phyloP scores from a whole-genome alignment of 2,329 filamentous ascomycete species.

The Zymoseptoria pseudotritici region DNA sequence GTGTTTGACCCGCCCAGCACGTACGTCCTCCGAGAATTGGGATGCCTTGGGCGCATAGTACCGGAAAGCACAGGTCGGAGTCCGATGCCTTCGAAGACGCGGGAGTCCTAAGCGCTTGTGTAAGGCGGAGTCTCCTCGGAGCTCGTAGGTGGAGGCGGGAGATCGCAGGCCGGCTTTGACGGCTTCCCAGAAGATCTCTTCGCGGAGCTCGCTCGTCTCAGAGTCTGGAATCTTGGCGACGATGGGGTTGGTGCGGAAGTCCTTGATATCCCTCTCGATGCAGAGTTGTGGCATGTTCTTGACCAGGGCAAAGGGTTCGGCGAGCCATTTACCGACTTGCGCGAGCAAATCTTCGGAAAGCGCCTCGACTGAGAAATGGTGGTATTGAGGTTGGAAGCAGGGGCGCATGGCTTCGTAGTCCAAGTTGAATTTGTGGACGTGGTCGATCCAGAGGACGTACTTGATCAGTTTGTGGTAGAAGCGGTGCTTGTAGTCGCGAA shows the following conservation, averaged over 20 bases:
- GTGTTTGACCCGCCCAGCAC: background rate
- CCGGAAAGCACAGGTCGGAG: too few relatives aligned
- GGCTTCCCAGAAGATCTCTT: background rate
- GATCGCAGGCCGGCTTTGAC: background rate
- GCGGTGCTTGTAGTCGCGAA: too few relatives aligned
- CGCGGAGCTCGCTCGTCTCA: background rate
- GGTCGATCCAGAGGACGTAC: background rate
- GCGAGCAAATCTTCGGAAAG: background rate
- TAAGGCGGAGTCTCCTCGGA: background rate
- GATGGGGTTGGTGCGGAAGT: background rate
- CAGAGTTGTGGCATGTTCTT: background rate
- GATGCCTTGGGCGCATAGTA: background rate
- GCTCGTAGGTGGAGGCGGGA: background rate
- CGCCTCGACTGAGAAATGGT: background rate
- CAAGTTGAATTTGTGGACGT: background rate
- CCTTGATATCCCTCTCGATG: background rate
- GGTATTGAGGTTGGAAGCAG: background rate
- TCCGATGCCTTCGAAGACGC: background rate
- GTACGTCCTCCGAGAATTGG: too few relatives aligned
- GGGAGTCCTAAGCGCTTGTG: background rate
- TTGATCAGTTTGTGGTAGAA: background rate
- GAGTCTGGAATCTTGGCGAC: background rate
- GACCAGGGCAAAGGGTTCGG: background rate
- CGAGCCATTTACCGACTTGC: background rate
- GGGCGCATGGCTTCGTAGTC: background rate